Base-by-base conservation (phyloP, 2,329 filamentous ascomycete genomes). In the Stromatinia cepivora region DNA sequence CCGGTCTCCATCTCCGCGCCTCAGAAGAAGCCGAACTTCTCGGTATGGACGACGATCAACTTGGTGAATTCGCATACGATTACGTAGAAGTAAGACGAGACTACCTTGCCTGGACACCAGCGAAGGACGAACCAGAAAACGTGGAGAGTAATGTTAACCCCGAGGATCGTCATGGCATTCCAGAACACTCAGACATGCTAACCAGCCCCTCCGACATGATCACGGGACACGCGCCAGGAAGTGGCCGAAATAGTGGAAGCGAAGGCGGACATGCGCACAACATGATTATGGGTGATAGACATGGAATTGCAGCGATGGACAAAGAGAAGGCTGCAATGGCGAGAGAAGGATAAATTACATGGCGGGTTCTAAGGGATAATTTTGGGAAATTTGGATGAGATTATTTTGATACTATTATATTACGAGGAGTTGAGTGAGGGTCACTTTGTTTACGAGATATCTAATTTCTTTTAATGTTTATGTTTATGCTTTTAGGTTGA, bases 21-120 rank as follows among this genome's bases (percentile, higher is more conserved):
- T 90, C 87, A 36, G 91, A 93, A 77, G 90, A 94, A 80, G 92
- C 92, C 34, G 92, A 95, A 81, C 87, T 94, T 17, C 87, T 94
- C 69, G 92, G 92, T 74, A 94, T 94, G 91, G 92, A 95, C 77
- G 92, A 94, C 78, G 92, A 94, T 81, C 92, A 95, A 82, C 91
- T 94, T 75, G 92, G 92, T 80, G 92, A 95, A 81, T 95, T 94
- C 78, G 92, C 92, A 17, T 94, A 94, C 83, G 92, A 95, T 80
- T 95, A 94, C 79, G 92, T 95, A 73, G 92, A 95, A 85, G 91
- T 94, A 70, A 90, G 92, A 78, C 88, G 92, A 77, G 92, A 95
- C 81, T 95, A 94, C 84, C 87, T 95, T 52, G 92, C 92, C 70
- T 95, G 92, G 92, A 94, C 91, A 42, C 92, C 92, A 0, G 88